phyloP scores from a whole-genome alignment of 2,329 filamentous ascomycete species.

The Colletotrichum graminicola region DNA sequence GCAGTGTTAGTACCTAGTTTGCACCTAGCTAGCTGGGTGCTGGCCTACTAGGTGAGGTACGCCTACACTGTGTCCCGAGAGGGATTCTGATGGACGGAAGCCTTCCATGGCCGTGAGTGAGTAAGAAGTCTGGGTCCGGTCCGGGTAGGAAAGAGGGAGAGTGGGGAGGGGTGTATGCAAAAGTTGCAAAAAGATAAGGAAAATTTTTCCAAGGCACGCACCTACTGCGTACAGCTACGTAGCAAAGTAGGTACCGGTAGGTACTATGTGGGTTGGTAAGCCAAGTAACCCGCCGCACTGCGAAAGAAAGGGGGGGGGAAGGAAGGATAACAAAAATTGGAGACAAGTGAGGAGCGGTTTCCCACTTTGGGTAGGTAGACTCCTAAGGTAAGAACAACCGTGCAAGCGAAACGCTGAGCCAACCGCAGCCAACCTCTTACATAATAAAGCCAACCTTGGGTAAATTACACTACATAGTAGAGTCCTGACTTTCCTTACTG shows the following conservation, averaged over 20 bases:
- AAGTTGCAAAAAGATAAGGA: constrained; percentile 42
- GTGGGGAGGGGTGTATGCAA: background rate
- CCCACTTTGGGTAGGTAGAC: background rate
- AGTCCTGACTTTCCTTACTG: background rate
- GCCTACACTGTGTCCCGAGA: background rate
- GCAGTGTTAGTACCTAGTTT: no score
- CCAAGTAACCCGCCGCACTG: no score
- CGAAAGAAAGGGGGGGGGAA: no score
- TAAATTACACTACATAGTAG: no score
- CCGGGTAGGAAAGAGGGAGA: background rate
- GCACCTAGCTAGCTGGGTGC: background rate
- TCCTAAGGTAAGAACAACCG: constrained; percentile 35
- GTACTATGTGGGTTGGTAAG: constrained; percentile 6
- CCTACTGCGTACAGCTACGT: background rate
- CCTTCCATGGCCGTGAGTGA: background rate
- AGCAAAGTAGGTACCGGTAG: background rate
- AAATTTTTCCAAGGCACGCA: constrained; percentile 38
- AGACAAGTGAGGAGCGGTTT: constrained; percentile 28
- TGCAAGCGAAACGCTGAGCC: constrained; percentile 29
- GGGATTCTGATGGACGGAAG: background rate
- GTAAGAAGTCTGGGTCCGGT: background rate
- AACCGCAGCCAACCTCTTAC: constrained; percentile 42
- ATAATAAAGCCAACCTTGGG: constrained; percentile 39
- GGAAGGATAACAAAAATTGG: constrained; percentile 12
- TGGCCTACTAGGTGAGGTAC: background rate